Percentiles rank a stretch among this genome's conserved stretches.
Conservation (phyloP, 2,329 filamentous ascomycete species). For the Penicillium sp. region DNA sequence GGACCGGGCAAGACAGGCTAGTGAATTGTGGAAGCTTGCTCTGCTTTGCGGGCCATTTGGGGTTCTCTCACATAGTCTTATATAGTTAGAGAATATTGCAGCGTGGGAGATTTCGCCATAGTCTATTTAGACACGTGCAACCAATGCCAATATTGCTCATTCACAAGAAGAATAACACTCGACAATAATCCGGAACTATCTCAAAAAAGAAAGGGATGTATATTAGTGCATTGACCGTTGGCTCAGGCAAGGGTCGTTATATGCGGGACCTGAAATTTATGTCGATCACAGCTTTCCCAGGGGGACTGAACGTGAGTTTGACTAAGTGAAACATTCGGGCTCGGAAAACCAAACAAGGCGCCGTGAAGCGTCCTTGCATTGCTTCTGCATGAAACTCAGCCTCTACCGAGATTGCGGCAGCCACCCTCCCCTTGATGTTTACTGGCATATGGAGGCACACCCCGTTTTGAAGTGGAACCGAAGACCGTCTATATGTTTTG, state of each 20-base stretch:
- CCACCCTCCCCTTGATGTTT: not conserved
- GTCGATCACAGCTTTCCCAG: not conserved
- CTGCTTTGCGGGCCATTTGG: not conserved
- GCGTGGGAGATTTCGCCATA: not conserved
- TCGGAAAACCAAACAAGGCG: not conserved
- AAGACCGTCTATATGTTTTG: not conserved
- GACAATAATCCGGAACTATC: not conserved
- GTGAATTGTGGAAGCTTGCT: not conserved
- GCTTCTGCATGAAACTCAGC: not conserved
- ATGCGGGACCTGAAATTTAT: not conserved
- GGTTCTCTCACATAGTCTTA: not conserved
- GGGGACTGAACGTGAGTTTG: not conserved
- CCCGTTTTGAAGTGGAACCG: not conserved
- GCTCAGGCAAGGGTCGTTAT: conserved; percentile 8
- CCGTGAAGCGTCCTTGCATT: not conserved
- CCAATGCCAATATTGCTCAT: not conserved
- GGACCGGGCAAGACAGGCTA: not conserved
- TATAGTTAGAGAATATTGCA: not conserved
- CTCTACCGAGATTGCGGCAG: not conserved
- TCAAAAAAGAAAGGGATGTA: not conserved
- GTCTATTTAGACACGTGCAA: not conserved
- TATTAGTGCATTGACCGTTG: not conserved
- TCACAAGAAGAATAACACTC: not conserved
- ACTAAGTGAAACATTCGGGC: not conserved
- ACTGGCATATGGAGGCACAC: not conserved